A percentile compares a stretch with the other conserved stretches of the same genome.
These are phyloP conservation scores for Cystobasidium tubakii DNA, from an alignment of 768 basidiomycete genomes.

Conservation along the genomic window DNA sequence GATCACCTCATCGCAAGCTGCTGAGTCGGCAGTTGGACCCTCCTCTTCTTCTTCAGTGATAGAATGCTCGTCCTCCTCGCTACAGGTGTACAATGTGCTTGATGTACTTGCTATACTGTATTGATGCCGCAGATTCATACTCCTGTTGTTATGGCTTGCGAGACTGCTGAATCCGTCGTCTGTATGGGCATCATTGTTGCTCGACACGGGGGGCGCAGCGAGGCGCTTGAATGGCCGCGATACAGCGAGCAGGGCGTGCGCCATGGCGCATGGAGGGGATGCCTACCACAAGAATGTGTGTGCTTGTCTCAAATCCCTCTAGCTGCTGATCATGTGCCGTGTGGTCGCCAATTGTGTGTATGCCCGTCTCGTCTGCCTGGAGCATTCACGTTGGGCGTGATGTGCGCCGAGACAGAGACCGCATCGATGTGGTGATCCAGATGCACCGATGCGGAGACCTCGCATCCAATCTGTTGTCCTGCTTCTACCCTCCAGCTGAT, in stretches of 20 bases:
- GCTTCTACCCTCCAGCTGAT: background rate
- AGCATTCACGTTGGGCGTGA: background rate
- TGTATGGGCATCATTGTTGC: slow-evolving; percentile 8
- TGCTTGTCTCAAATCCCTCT: too few relatives aligned
- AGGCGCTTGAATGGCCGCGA: background rate
- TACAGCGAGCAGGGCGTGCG: background rate
- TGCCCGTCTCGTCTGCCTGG: background rate
- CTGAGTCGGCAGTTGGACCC: background rate
- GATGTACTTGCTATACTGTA: slow-evolving; percentile 13
- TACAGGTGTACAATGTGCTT: slow-evolving; percentile 10
- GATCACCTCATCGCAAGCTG: slow-evolving; percentile 8
- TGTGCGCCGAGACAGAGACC: background rate
- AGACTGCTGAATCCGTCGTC: background rate
- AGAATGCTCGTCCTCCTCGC: background rate
- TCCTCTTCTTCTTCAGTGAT: background rate
- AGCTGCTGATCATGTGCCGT: too few relatives aligned
- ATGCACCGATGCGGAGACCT: too few relatives aligned
- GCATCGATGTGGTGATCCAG: too few relatives aligned
- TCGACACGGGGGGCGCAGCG: background rate
- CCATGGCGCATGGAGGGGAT: background rate
- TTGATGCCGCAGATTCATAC: slow-evolving; percentile 1
- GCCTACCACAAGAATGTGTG: too few relatives aligned
- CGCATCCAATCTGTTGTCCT: background rate
- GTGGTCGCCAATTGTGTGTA: too few relatives aligned
- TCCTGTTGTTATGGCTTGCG: background rate